These are phyloP conservation scores for Discostella pseudostelligera DNA, from an alignment of 108 stramenopile species.

Conservation along the genomic window DNA sequence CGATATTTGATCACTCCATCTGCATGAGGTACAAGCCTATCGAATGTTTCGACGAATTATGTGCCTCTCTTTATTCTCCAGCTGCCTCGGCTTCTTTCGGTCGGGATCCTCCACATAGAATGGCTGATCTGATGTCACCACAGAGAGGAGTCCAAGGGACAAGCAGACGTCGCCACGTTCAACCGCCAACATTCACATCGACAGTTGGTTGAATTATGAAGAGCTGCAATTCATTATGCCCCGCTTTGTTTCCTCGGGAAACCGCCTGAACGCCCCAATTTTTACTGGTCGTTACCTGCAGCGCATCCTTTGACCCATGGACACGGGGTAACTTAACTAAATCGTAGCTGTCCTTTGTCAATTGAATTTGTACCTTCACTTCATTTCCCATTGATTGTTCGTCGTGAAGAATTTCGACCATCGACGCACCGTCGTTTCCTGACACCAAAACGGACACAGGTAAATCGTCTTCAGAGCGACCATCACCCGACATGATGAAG, in stretches of 20 bases:
- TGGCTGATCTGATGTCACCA: too few relatives aligned
- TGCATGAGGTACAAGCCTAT: too few relatives aligned
- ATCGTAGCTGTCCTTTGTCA: conserved; percentile 28
- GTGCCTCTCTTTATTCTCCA: too few relatives aligned
- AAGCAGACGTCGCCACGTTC: too few relatives aligned
- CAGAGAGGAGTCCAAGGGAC: too few relatives aligned
- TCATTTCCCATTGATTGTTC: conserved; percentile 14
- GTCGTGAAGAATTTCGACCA: conserved; percentile 18
- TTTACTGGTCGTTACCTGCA: conserved; percentile 53
- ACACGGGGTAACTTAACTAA: conserved; percentile 39
- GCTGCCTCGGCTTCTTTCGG: too few relatives aligned
- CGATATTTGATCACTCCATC: too few relatives aligned
- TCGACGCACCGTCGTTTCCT: conserved; percentile 57
- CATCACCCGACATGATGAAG: conserved; percentile 73
- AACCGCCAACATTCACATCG: neutral
- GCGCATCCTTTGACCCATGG: conserved; percentile 17
- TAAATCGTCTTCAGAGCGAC: conserved; percentile 23
- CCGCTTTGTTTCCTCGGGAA: conserved; percentile 10
- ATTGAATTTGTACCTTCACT: conserved; percentile 11
- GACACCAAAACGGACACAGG: conserved; percentile 66
- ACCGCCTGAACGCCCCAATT: conserved; percentile 74
- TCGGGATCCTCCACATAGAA: too few relatives aligned
- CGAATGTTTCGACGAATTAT: too few relatives aligned
- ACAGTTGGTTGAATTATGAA: conserved; percentile 37
- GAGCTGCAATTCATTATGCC: conserved; percentile 58